phyloP scores from a whole-genome alignment of 129 eudicot genomes.

The Centrapalus pauciflorus region DNA sequence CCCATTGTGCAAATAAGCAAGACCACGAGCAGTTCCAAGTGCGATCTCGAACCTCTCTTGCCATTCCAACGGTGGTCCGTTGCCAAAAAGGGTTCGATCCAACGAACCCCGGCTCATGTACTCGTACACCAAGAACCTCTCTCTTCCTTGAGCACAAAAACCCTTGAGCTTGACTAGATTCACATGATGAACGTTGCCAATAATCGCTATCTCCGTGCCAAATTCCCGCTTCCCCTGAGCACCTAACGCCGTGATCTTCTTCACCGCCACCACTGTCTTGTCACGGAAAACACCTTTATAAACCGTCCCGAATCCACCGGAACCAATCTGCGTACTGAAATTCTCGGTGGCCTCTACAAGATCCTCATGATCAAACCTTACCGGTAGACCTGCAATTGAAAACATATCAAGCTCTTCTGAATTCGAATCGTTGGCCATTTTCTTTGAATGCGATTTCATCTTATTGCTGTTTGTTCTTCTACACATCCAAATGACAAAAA shows the following conservation, averaged over 20 bases:
- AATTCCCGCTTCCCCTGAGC: constrained; percentile 72
- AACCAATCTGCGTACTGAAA: constrained; percentile 59
- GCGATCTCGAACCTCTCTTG: constrained; percentile 81
- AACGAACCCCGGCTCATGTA: constrained; percentile 86
- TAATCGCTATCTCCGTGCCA: constrained; percentile 73
- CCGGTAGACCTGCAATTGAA: constrained; percentile 75
- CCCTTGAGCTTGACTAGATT: constrained; percentile 81
- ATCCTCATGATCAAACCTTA: constrained; percentile 49
- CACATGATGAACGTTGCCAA: constrained; percentile 80
- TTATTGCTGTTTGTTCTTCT: constrained; percentile 27
- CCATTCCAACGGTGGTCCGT: constrained; percentile 80
- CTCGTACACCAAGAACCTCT: constrained; percentile 80
- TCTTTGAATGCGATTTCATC: constrained; percentile 10
- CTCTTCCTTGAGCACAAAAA: constrained; percentile 62
- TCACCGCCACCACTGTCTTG: constrained; percentile 71
- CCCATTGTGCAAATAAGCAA: constrained; percentile 81
- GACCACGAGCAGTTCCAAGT: constrained; percentile 78
- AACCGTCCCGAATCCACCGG: constrained; percentile 90
- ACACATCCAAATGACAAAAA: constrained; percentile 31
- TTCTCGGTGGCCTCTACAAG: constrained; percentile 56
- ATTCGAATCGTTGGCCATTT: constrained; percentile 4
- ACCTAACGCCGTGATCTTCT: constrained; percentile 59
- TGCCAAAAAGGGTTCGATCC: constrained; percentile 68
- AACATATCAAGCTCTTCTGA: constrained; percentile 37
- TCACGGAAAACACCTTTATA: constrained; percentile 65